Percentiles rank a stretch among this genome's conserved stretches.
phyloP scores from a whole-genome alignment of 2,329 filamentous ascomycete species.

The Botrytis fabae region DNA sequence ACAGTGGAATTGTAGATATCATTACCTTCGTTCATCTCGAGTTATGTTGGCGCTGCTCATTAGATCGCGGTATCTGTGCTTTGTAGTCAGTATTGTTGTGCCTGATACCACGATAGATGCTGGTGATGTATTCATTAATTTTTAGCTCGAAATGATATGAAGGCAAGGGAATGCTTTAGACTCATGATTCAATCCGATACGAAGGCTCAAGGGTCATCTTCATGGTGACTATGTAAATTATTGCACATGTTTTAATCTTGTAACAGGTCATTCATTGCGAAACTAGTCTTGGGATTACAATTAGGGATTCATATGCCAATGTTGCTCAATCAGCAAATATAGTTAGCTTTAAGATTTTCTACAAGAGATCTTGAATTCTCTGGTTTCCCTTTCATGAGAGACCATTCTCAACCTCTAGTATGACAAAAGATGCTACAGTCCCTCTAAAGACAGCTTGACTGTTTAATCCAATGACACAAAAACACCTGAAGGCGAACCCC shows the following conservation, averaged over 20 bases:
- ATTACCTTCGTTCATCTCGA: no score
- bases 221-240: neutral
- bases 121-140: neutral
- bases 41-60: neutral
- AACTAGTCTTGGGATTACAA: no score
- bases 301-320: no score
- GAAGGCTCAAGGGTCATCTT: neutral
- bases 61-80: neutral
- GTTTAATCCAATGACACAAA: neutral
- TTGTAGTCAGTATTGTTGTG: neutral
- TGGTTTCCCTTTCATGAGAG: rapidly evolving
- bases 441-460: rapidly evolving
- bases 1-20: no score
- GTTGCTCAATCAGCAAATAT: neutral
- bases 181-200: neutral
- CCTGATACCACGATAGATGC: neutral
- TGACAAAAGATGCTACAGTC: rapidly evolving
- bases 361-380: neutral
- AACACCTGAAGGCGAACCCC: no score
- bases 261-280: no score
- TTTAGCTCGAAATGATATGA: neutral
- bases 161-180: neutral
- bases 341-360: neutral
- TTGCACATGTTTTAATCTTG: neutral
- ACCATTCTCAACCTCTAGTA: rapidly evolving